Evolutionary conservation across 108 stramenopile genomes (phyloP).

Genomic region (Aurantiochytrium sp.): DNA sequence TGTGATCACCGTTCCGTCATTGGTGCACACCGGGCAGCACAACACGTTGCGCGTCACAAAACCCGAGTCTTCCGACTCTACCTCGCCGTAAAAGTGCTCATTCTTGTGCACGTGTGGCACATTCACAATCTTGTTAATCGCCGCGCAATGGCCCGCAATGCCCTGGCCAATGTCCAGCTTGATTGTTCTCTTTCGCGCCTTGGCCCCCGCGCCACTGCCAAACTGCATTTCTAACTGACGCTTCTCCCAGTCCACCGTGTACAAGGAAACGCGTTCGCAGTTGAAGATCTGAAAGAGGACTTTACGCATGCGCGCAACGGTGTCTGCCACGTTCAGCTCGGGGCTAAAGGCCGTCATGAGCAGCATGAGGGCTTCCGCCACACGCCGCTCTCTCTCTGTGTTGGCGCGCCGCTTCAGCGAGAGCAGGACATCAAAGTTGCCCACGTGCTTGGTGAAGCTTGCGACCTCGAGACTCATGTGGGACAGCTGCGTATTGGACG

Average conservation of each 20-base stretch:
- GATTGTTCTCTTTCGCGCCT: not conserved
- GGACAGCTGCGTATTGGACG: not conserved
- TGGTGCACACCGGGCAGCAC: slow-evolving; percentile 2
- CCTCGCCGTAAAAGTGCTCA: not conserved
- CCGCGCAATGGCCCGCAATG: not conserved
- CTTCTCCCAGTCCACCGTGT: not conserved
- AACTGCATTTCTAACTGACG: not conserved
- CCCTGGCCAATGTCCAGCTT: not conserved
- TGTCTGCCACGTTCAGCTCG: slow-evolving; percentile 19
- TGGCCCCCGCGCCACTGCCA: not conserved
- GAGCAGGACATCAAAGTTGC: not conserved
- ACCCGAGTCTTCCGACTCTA: not conserved
- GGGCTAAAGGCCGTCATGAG: slow-evolving; percentile 17
- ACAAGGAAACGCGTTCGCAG: not conserved
- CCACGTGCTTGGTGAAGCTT: slow-evolving; percentile 1
- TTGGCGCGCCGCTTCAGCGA: slow-evolving; percentile 12
- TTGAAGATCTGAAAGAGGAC: not conserved
- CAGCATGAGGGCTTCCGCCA: not conserved
- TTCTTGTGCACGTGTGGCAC: not conserved
- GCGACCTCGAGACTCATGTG: not conserved
- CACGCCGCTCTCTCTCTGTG: not conserved
- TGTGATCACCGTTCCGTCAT: not conserved
- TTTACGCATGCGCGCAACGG: not conserved
- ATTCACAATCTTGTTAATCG: not conserved
- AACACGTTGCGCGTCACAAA: not conserved